Evolutionary conservation across 768 basidiomycete genomes (phyloP).

Genomic region (Termitomyces titanicus): DNA sequence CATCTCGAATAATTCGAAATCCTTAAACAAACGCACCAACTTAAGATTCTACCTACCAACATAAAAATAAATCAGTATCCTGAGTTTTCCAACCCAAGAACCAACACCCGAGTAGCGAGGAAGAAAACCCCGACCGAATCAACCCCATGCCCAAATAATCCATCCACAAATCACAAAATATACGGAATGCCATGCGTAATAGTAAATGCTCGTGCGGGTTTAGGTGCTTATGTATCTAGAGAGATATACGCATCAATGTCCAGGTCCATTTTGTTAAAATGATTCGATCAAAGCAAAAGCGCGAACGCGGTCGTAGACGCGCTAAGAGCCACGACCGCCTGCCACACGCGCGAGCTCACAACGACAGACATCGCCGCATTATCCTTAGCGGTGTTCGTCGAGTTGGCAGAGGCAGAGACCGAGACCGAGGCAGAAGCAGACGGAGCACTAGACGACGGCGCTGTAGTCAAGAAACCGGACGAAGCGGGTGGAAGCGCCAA

Average conservation of each 20-base stretch:
- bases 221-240: no score
- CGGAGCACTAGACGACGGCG: not conserved
- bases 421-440: not conserved
- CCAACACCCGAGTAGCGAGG: not conserved
- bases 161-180: not conserved
- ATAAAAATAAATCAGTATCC: not conserved
- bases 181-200: constrained; percentile 1
- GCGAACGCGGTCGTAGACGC: constrained; percentile 12
- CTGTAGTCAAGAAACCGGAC: not conserved
- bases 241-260: not conserved
- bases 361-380: constrained; percentile 13
- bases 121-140: no score
- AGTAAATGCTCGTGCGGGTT: constrained; percentile 1
- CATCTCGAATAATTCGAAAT: no score
- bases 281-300: constrained; percentile 11
- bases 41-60: no score
- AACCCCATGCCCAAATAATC: not conserved
- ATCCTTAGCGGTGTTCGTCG: constrained; percentile 13
- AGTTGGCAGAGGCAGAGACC: constrained; percentile 4
- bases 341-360: constrained; percentile 17
- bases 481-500: not conserved
- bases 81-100: not conserved
- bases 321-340: constrained; percentile 14
- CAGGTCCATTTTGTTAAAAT: not conserved
- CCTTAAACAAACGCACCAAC: no score